Conservation (phyloP, 495 filamentous ascomycete species). For the Tuber indicum region DNA sequence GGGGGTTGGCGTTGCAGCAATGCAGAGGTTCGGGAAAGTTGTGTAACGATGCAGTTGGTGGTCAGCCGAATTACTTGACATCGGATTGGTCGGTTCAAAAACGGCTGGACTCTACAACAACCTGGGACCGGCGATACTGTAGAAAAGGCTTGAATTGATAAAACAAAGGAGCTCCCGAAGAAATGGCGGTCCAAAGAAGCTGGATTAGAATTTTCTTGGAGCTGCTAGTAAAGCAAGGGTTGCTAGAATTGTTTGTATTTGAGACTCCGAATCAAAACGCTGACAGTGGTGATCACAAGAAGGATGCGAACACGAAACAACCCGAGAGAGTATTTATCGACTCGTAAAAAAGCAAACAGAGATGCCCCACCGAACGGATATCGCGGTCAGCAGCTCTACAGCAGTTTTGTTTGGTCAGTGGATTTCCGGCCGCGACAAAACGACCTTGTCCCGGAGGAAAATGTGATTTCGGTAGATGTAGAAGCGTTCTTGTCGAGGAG, state of each 20-base stretch:
- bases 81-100: neutral
- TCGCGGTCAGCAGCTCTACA: slow-evolving; percentile 9
- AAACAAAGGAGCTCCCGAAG: neutral
- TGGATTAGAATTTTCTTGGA: neutral
- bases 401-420: slow-evolving; percentile 1
- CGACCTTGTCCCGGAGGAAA: neutral
- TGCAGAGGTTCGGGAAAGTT: slow-evolving; percentile 29
- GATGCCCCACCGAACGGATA: slow-evolving; percentile 1
- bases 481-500: neutral
- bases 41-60: slow-evolving; percentile 18
- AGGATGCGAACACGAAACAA: neutral
- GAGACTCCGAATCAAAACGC: neutral
- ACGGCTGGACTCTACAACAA: neutral
- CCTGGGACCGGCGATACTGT: neutral
- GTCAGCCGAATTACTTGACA: slow-evolving; percentile 1
- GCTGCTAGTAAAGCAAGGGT: neutral
- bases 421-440: neutral
- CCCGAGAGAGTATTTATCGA: slow-evolving; percentile 13
- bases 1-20: slow-evolving; percentile 6
- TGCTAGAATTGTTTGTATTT: neutral
- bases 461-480: neutral
- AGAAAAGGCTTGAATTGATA: neutral
- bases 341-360: slow-evolving; percentile 4
- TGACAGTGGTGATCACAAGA: neutral
- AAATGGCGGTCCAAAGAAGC: neutral